A percentile compares a stretch with the other conserved stretches of the same genome.
These are phyloP conservation scores for Vicia sativa DNA, from an alignment of 306 rosid species.

Conservation along the genomic window DNA sequence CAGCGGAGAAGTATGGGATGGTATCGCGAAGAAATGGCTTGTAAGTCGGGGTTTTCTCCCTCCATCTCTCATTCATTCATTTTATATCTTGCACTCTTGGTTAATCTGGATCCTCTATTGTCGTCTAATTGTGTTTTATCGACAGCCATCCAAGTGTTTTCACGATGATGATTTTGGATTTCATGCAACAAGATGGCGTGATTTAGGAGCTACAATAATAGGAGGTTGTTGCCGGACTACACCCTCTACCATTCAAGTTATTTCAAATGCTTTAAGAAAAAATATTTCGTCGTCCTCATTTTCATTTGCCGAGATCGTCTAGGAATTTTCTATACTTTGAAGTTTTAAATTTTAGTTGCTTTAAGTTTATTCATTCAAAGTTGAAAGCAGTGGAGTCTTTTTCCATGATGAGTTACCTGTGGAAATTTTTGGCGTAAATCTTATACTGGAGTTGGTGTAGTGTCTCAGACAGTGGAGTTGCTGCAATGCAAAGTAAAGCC, in stretches of 20 bases:
- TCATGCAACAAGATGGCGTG: constrained; percentile 70
- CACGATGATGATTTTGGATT: constrained; percentile 59
- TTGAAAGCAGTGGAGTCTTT: constrained; percentile 1
- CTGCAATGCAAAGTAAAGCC: not conserved
- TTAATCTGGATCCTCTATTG: not conserved
- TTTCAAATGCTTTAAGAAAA: constrained; percentile 59
- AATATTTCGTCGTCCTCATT: constrained; percentile 4
- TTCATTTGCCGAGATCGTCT: constrained; percentile 3
- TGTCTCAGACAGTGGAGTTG: not conserved
- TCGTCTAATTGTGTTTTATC: constrained; percentile 9
- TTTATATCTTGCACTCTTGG: not conserved
- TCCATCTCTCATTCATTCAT: not conserved
- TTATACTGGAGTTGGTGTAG: not conserved
- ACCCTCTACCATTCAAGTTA: constrained; percentile 64
- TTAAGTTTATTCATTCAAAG: constrained; percentile 2
- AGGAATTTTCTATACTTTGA: not conserved
- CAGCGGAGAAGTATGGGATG: constrained; percentile 93
- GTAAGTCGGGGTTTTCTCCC: constrained; percentile 46
- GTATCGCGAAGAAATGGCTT: constrained; percentile 81
- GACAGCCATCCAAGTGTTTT: constrained; percentile 79
- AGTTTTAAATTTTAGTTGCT: not conserved
- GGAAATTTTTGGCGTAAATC: not conserved
- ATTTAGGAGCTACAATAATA: constrained; percentile 72
- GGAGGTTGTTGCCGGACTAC: constrained; percentile 96
- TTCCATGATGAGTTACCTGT: not conserved